Base-by-base conservation (phyloP, 805 yeast genomes). In the Metschnikowia borealis region DNA sequence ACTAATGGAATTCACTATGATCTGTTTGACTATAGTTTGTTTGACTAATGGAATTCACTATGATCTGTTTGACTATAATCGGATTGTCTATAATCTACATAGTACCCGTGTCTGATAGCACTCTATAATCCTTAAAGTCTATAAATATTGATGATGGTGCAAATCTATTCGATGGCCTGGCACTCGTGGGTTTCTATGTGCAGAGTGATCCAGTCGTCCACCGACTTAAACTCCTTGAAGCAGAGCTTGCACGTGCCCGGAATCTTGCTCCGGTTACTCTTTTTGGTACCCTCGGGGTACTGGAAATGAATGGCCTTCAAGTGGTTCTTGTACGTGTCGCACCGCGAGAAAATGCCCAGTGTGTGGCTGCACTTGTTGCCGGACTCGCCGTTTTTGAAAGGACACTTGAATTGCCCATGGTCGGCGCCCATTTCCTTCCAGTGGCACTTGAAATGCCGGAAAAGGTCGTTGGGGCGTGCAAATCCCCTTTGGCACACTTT, bases 321-420 rank as follows among this genome's bases (percentile, higher is more conserved):
- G 68, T 90, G 97, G 68, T 90, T 90, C 63, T 90, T 90, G 70
- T 82, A 90, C 4, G 97, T 90, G 64, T 90, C 97, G 64, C 96
- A 87, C 46, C 97, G 77, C 11, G 90, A 83, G 61, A 90, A 90
- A 31, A 87, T 83, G 5, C 97, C 97, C 6, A 89, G 81, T 48
- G 81, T 80, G 64, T 90, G 97, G 63, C 96, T 89, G 54, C 77
- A 71, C 55, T 69, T 70, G 55, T 69, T 70, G 20, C 58, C 59
- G 55, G 45, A 33, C 51, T 52, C 29, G 56, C 47, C 66, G 60
- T 66, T 56, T 59, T 75, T 81, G 65, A 81, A 87, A 1, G 97
- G 97, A 61, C 97, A 90, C 62, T 81, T 81, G 71, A 82, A 90
- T 32, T 87, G 84, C 23, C 81, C 82, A 57, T 82, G 80, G 65